A percentile compares a stretch with the other conserved stretches of the same genome.
Conservation (phyloP, 192 early-diverging fungal genomes). For the Entomortierella beljakovae region DNA sequence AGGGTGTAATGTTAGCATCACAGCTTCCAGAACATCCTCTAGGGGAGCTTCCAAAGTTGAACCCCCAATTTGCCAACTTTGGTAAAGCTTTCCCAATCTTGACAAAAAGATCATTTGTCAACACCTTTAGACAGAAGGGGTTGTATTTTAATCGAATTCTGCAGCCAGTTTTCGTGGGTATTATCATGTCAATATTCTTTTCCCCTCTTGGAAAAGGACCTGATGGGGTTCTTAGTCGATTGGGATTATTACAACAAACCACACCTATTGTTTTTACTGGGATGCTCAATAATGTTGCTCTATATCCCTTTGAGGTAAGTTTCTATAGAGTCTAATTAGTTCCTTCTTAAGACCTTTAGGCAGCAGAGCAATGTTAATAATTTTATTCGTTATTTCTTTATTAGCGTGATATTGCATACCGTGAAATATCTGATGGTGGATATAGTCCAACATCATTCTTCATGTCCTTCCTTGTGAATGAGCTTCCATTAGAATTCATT, state of each 20-base stretch:
- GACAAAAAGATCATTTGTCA: conserved; percentile 39
- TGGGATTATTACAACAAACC: conserved; percentile 49
- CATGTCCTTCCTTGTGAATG: conserved; percentile 45
- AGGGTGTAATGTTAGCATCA: conserved; percentile 26
- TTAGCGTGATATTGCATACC: conserved; percentile 50
- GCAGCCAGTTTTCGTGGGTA: conserved; percentile 33
- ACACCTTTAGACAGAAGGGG: conserved; percentile 52
- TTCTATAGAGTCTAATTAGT: too few species aligned
- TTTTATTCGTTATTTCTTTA: neutral
- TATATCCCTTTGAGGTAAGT: conserved; percentile 52
- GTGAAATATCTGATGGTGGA: conserved; percentile 50
- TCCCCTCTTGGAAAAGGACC: conserved; percentile 28
- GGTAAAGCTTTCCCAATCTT: conserved; percentile 43
- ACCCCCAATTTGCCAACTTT: conserved; percentile 38
- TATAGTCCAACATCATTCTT: conserved; percentile 51
- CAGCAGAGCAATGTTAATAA: neutral
- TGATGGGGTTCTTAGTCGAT: conserved; percentile 34
- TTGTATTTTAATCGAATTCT: conserved; percentile 39
- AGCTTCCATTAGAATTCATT: conserved; percentile 45
- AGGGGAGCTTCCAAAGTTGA: conserved; percentile 30
- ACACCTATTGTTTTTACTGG: conserved; percentile 48
- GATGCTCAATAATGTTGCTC: conserved; percentile 52
- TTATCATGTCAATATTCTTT: conserved; percentile 52
- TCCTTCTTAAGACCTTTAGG: neutral
- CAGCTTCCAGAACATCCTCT: conserved; percentile 9